These are phyloP conservation scores for Cladosporium austrohemisphaericum DNA, from an alignment of 2,329 filamentous ascomycete species.

Conservation along the genomic window DNA sequence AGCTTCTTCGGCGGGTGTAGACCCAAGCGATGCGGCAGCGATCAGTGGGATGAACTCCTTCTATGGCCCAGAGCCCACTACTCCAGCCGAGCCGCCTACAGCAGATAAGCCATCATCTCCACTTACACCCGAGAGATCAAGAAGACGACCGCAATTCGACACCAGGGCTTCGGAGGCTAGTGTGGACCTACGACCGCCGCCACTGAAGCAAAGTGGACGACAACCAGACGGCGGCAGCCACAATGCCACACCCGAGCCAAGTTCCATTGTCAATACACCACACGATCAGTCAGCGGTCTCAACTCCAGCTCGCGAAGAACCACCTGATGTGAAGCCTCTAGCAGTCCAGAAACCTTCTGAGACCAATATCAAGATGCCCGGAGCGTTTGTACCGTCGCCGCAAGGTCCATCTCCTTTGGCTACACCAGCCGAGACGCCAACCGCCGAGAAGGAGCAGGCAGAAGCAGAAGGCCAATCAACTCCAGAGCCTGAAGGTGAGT, in stretches of 20 bases:
- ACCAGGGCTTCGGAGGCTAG: slow-evolving; percentile 19
- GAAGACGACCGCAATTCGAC: slow-evolving; percentile 21
- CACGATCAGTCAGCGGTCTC: background rate
- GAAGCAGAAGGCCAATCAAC: slow-evolving; percentile 17
- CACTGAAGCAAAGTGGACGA: slow-evolving; percentile 21
- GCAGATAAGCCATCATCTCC: slow-evolving; percentile 19
- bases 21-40: slow-evolving; percentile 24
- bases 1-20: slow-evolving; percentile 22
- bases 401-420: slow-evolving; percentile 9
- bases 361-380: slow-evolving; percentile 18
- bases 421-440: slow-evolving; percentile 20
- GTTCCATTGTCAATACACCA: slow-evolving; percentile 1
- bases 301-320: slow-evolving; percentile 16
- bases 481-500: slow-evolving; percentile 17
- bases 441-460: slow-evolving; percentile 21
- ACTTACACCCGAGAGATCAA: slow-evolving; percentile 25
- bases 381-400: slow-evolving; percentile 15
- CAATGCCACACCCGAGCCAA: slow-evolving; percentile 14
- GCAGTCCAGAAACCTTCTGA: slow-evolving; percentile 20
- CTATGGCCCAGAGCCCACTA: slow-evolving; percentile 21
- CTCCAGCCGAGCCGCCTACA: slow-evolving; percentile 12
- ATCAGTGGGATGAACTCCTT: slow-evolving; percentile 26
- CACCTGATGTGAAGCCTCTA: slow-evolving; percentile 18
- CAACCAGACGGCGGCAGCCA: slow-evolving; percentile 14
- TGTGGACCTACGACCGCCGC: slow-evolving; percentile 31